phyloP scores from a whole-genome alignment of 208 protist species.

The Balamuthia mandrillaris region DNA sequence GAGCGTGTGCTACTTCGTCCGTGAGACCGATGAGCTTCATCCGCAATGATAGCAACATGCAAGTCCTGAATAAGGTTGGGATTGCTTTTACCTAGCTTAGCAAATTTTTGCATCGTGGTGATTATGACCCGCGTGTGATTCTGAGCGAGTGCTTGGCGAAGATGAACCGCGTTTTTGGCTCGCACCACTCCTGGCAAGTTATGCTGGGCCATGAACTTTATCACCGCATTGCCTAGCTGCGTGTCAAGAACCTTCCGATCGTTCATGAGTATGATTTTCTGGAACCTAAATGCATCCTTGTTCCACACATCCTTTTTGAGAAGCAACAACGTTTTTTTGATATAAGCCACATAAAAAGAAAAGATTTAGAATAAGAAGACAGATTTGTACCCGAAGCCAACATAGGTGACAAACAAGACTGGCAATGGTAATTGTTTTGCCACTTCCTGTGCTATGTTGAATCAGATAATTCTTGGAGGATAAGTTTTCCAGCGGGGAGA shows the following conservation, averaged over 20 bases:
- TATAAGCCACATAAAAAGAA: not conserved
- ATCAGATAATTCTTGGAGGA: constrained; percentile 11
- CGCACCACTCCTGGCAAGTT: constrained; percentile 3
- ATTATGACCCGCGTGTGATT: constrained; percentile 3
- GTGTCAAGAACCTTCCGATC: constrained; percentile 35
- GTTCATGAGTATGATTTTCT: constrained; percentile 35
- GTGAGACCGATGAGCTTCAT: constrained; percentile 29
- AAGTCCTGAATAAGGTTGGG: too few relatives aligned
- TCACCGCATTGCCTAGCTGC: constrained; percentile 30
- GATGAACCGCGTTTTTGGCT: not conserved
- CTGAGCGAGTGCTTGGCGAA: not conserved
- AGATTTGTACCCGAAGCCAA: not conserved
- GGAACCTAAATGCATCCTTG: not conserved
- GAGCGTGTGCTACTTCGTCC: constrained; percentile 23
- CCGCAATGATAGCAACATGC: constrained; percentile 35
- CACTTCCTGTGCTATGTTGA: constrained; percentile 20
- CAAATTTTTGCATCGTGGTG: constrained; percentile 39
- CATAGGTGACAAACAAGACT: constrained; percentile 15
- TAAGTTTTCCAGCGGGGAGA: constrained; percentile 23
- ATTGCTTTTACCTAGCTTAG: too few relatives aligned
- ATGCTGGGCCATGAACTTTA: not conserved
- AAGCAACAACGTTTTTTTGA: not conserved
- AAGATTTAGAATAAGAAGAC: too few relatives aligned
- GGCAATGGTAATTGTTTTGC: constrained; percentile 35
- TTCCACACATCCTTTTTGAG: constrained; percentile 2